These are phyloP conservation scores for Penicillium crustosum DNA, from an alignment of 2,329 filamentous ascomycete genomes.

Conservation along the genomic window DNA sequence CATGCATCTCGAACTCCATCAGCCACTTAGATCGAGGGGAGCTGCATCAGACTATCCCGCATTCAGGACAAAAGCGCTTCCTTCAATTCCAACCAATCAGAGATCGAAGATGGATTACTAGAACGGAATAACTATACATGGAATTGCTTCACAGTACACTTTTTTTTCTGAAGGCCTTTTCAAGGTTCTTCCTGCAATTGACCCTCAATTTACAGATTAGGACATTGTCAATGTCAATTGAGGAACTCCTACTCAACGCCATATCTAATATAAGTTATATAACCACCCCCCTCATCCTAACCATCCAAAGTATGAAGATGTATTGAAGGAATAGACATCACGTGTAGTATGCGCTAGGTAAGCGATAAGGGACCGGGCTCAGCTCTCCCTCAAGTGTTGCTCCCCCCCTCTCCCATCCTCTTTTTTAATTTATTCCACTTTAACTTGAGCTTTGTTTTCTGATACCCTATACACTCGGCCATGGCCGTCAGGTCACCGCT, in stretches of 20 bases:
- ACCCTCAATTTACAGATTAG: not conserved
- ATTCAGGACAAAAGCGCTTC: slow-evolving; percentile 11
- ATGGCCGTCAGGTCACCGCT: slow-evolving; percentile 33
- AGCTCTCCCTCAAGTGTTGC: slow-evolving; percentile 5
- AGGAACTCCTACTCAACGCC: not conserved
- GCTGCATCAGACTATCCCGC: slow-evolving; percentile 3
- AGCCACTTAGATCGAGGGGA: slow-evolving; percentile 4
- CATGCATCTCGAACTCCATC: slow-evolving; percentile 1
- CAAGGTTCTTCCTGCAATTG: not conserved
- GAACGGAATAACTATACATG: too few species aligned
- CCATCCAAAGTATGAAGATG: not conserved
- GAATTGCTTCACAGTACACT: not conserved
- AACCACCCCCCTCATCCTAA: not conserved
- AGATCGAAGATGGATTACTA: not conserved
- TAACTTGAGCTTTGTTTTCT: slow-evolving; percentile 1
- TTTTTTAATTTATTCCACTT: slow-evolving; percentile 5
- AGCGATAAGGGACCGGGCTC: slow-evolving; percentile 6
- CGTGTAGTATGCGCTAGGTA: slow-evolving; percentile 13
- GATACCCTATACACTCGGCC: slow-evolving; percentile 12
- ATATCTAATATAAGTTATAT: not conserved
- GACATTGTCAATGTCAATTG: not conserved
- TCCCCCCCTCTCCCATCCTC: slow-evolving; percentile 3
- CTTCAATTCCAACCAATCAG: not conserved
- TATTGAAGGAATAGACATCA: slow-evolving; percentile 2
- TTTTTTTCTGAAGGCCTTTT: not conserved